Conservation (phyloP, 2,329 filamentous ascomycete species). For the Aspergillus nomiae region DNA sequence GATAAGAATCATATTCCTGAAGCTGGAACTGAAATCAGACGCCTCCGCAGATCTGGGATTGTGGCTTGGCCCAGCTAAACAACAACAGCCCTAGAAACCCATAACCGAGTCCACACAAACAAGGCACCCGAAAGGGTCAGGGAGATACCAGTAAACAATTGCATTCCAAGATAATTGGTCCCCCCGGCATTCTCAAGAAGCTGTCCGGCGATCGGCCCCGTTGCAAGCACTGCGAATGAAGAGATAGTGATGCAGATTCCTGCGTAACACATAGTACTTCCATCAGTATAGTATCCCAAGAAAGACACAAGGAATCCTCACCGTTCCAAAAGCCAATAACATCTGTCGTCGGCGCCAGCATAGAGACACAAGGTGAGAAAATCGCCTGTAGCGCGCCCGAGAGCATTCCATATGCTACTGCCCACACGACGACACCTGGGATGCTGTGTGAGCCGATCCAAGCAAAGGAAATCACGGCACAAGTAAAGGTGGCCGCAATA, state of each 20-base stretch:
- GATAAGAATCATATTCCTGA: no score
- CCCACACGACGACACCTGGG: conserved; percentile 6
- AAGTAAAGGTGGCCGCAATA: background rate
- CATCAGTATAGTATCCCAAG: background rate
- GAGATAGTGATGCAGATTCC: conserved; percentile 16
- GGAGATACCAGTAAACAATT: conserved; percentile 17
- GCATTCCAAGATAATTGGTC: conserved; percentile 15
- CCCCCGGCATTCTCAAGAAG: conserved; percentile 13
- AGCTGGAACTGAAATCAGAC: no score
- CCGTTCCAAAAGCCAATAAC: conserved; percentile 18
- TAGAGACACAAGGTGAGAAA: conserved; percentile 16
- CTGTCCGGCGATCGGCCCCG: conserved; percentile 15
- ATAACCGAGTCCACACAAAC: conserved; percentile 6
- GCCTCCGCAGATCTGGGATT: no score
- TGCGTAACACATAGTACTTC: background rate
- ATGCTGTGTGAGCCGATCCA: background rate
- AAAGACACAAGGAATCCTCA: conserved; percentile 2
- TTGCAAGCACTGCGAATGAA: conserved; percentile 17
- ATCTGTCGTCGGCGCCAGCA: conserved; percentile 12
- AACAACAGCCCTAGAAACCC: background rate
- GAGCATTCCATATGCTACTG: conserved; percentile 10
- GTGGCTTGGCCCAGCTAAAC: no score
- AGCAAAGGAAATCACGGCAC: conserved; percentile 4
- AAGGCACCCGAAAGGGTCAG: conserved; percentile 9
- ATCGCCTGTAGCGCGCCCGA: conserved; percentile 1